Conservation (phyloP, 495 filamentous ascomycete species). For the Trichoderma erinaceum region DNA sequence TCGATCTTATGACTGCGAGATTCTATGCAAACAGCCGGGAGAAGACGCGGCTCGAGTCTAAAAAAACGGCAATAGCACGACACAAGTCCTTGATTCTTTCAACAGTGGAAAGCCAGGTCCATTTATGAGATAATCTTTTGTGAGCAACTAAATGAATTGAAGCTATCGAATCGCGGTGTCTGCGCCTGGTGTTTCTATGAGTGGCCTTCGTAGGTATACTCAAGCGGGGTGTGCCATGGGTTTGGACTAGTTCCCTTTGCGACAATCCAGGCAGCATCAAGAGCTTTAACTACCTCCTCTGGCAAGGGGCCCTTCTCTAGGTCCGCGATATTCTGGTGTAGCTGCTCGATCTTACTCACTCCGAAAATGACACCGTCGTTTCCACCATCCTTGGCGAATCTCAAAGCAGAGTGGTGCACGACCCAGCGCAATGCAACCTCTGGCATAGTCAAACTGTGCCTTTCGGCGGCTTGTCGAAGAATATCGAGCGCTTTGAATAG, state of each 20-base stretch:
- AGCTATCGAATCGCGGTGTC: too few relatives aligned
- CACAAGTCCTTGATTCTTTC: too few relatives aligned
- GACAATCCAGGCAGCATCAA: constrained; percentile 64
- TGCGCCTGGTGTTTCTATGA: constrained; percentile 23
- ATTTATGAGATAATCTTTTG: too few relatives aligned
- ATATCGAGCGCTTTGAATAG: constrained; percentile 64
- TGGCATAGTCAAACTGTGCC: constrained; percentile 60
- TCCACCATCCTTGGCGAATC: constrained; percentile 51
- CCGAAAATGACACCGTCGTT: constrained; percentile 62
- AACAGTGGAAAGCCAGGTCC: too few relatives aligned
- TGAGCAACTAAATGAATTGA: too few relatives aligned
- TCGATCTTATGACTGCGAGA: too few relatives aligned
- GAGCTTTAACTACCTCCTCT: constrained; percentile 62
- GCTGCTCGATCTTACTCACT: constrained; percentile 43
- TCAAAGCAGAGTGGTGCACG: constrained; percentile 64
- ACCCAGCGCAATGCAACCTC: constrained; percentile 74
- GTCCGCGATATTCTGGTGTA: constrained; percentile 48
- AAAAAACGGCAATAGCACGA: too few relatives aligned
- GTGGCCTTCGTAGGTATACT: constrained; percentile 53
- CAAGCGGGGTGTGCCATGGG: constrained; percentile 67
- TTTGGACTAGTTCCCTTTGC: constrained; percentile 57
- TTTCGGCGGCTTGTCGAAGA: constrained; percentile 61
- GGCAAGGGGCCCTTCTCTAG: constrained; percentile 56
- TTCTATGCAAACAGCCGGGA: too few relatives aligned
- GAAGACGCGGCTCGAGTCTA: too few relatives aligned